phyloP scores from a whole-genome alignment of 495 filamentous ascomycete genomes.

The Hyaloscypha finlandica region DNA sequence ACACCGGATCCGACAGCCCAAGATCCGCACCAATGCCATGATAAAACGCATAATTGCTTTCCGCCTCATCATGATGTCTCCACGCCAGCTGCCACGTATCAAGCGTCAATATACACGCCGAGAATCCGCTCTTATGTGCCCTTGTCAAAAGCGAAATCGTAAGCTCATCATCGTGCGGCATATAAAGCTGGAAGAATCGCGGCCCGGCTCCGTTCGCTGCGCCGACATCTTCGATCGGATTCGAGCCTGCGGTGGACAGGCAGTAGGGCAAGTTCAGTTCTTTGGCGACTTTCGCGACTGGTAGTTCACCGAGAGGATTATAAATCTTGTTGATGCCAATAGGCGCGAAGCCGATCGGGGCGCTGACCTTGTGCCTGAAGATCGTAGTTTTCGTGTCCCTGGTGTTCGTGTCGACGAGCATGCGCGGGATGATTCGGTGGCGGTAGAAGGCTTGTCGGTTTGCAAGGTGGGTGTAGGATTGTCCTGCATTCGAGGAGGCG shows the following conservation, averaged over 20 bases:
- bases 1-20: constrained; percentile 35
- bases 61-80: constrained; percentile 61
- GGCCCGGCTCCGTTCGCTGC: constrained; percentile 52
- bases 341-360: constrained; percentile 63
- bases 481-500: constrained; percentile 40
- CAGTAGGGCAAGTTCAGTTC: constrained; percentile 5
- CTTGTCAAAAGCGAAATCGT: constrained; percentile 56
- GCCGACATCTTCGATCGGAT: constrained; percentile 58
- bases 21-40: constrained; percentile 29
- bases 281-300: constrained; percentile 47
- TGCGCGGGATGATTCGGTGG: constrained; percentile 42
- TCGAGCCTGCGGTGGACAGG: neutral
- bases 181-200: constrained; percentile 67
- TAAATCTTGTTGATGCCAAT: constrained; percentile 65
- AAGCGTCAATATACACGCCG: constrained; percentile 61
- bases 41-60: constrained; percentile 64
- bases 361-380: constrained; percentile 60
- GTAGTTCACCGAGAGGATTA: constrained; percentile 52
- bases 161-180: constrained; percentile 58
- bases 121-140: constrained; percentile 55
- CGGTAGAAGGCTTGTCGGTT: constrained; percentile 45
- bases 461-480: constrained; percentile 38
- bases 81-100: constrained; percentile 69
- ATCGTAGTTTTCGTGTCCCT: constrained; percentile 58
- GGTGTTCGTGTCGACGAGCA: constrained; percentile 41